These are phyloP conservation scores for Erodium maritimum DNA, from an alignment of 345 rosid genomes.

Conservation along the genomic window DNA sequence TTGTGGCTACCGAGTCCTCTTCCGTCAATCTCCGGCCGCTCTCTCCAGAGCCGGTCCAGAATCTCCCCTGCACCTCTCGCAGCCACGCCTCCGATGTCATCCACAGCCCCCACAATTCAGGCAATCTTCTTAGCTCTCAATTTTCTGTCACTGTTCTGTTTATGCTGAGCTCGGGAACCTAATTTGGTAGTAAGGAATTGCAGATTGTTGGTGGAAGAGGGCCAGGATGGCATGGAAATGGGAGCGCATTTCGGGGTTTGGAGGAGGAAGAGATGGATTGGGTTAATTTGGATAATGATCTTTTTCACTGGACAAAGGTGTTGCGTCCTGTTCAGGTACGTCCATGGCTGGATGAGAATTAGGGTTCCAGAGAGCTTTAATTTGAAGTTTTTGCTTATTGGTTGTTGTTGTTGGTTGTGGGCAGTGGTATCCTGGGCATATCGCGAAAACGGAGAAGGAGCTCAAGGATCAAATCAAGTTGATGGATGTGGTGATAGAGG, in stretches of 20 bases:
- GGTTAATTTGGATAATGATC: constrained; percentile 65
- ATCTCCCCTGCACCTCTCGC: constrained; percentile 23
- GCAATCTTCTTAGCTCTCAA: constrained; percentile 28
- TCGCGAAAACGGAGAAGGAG: constrained; percentile 86
- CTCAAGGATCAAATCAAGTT: constrained; percentile 84
- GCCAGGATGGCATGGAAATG: constrained; percentile 26
- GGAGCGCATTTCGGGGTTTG: constrained; percentile 12
- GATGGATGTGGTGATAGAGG: constrained; percentile 95
- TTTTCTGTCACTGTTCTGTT: constrained; percentile 6
- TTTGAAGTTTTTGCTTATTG: neutral
- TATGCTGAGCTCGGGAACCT: neutral
- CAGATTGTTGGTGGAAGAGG: constrained; percentile 64
- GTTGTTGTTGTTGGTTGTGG: constrained; percentile 7
- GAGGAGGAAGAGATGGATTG: constrained; percentile 44
- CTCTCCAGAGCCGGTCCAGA: constrained; percentile 13
- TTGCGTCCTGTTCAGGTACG: constrained; percentile 79
- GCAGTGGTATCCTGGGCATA: constrained; percentile 98
- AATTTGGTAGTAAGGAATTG: constrained; percentile 5
- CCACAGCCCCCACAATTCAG: constrained; percentile 5
- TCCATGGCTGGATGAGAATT: neutral
- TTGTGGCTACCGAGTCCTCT: constrained; percentile 17
- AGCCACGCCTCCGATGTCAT: constrained; percentile 32
- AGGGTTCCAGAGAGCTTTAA: neutral
- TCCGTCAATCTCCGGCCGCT: constrained; percentile 11
- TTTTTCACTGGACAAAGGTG: constrained; percentile 52